These are phyloP conservation scores for Hypomyces rosellus DNA, from an alignment of 2,329 filamentous ascomycete genomes.

Conservation along the genomic window DNA sequence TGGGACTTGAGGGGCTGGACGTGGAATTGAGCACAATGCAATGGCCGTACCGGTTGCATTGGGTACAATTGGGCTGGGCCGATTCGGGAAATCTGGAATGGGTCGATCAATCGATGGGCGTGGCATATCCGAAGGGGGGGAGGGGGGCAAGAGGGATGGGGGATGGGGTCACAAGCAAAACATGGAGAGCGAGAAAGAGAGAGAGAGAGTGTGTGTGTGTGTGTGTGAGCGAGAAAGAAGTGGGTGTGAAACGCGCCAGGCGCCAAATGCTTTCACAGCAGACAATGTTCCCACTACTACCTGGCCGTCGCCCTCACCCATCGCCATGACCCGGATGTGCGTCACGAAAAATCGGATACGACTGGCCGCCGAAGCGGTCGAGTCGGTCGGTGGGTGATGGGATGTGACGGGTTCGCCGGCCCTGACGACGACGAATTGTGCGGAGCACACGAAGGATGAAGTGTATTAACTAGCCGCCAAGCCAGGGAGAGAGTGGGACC, in stretches of 20 bases:
- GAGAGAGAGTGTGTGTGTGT: neutral
- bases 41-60: conserved; percentile 8
- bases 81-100: neutral
- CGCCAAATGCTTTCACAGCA: conserved; percentile 4
- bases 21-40: conserved; percentile 1
- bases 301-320: neutral
- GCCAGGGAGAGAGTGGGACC: conserved; percentile 10
- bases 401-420: neutral
- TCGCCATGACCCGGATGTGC: conserved; percentile 5
- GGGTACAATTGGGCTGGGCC: conserved; percentile 13
- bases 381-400: neutral
- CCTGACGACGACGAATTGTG: neutral
- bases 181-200: neutral
- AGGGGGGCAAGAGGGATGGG: too few species aligned
- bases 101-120: conserved; percentile 3
- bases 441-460: neutral
- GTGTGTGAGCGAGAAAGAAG: neutral
- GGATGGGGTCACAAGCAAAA: too few species aligned
- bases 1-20: conserved; percentile 1
- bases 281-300: neutral
- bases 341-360: neutral
- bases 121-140: neutral
- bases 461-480: conserved; percentile 6
- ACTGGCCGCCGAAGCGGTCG: conserved; percentile 3
- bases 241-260: conserved; percentile 2